phyloP scores from a whole-genome alignment of 2,329 filamentous ascomycete species.

The Fusarium sp. region DNA sequence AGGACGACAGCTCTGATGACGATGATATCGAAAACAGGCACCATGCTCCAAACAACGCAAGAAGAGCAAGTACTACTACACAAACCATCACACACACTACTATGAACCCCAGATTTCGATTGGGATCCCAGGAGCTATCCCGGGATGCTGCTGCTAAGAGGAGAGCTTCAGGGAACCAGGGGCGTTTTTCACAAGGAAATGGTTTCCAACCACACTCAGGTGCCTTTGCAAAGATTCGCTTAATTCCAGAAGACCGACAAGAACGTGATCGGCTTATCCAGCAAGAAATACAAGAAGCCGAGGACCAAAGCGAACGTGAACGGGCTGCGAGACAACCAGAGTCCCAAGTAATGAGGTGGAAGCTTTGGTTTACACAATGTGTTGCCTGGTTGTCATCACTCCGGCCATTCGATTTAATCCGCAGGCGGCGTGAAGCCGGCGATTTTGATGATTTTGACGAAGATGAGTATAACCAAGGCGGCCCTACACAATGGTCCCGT shows the following conservation, averaged over 20 bases:
- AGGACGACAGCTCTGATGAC: constrained; percentile 4
- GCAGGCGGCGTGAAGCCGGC: background rate
- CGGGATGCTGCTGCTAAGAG: background rate
- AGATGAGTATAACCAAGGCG: constrained; percentile 18
- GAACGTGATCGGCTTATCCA: constrained; percentile 41
- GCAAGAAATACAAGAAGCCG: constrained; percentile 37
- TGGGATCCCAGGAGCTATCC: background rate
- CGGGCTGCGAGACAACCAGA: constrained; percentile 18
- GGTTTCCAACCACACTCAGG: constrained; percentile 1
- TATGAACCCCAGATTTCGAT: background rate
- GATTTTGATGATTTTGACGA: constrained; percentile 32
- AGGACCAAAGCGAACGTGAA: constrained; percentile 33
- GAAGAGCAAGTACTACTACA: background rate
- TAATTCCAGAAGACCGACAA: constrained; percentile 18
- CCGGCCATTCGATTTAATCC: constrained; percentile 35
- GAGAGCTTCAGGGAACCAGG: background rate
- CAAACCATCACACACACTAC: background rate
- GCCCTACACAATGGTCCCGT: constrained; percentile 42
- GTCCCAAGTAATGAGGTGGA: constrained; percentile 22
- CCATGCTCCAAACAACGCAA: background rate
- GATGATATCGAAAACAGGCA: background rate
- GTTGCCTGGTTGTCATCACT: constrained; percentile 43
- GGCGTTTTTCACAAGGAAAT: constrained; percentile 26
- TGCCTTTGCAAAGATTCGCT: constrained; percentile 13
- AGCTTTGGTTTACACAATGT: constrained; percentile 38